A percentile compares a stretch with the other conserved stretches of the same genome.
These are phyloP conservation scores for Cutaneotrichosporon sp. DNA, from an alignment of 1,284 basidiomycete species.

Conservation along the genomic window DNA sequence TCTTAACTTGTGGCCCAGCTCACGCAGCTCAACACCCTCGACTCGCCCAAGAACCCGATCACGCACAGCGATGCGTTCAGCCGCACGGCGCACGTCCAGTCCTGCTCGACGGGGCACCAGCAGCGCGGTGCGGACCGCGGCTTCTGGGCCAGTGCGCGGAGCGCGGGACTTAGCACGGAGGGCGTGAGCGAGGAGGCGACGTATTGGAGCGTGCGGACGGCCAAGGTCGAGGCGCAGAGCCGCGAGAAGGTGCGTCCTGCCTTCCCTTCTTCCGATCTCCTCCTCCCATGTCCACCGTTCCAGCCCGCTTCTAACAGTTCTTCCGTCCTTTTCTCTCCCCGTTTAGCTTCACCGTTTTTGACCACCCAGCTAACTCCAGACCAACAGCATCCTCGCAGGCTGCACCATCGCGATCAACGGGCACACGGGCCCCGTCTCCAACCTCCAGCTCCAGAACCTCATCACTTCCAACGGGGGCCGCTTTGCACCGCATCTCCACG, in stretches of 20 bases:
- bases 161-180: not conserved
- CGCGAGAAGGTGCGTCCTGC: slow-evolving; percentile 35
- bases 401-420: slow-evolving; percentile 53
- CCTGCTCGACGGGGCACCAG: slow-evolving; percentile 49
- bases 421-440: slow-evolving; percentile 50
- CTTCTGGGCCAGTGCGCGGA: slow-evolving; percentile 18
- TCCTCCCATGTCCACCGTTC: not conserved
- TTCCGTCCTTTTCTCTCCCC: not conserved
- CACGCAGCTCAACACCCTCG: slow-evolving; percentile 37
- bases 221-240: slow-evolving; percentile 44
- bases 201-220: slow-evolving; percentile 47
- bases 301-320: not conserved
- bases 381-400: slow-evolving; percentile 20
- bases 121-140: slow-evolving; percentile 45
- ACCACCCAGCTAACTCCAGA: not conserved
- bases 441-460: slow-evolving; percentile 52
- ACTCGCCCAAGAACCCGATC: slow-evolving; percentile 41
- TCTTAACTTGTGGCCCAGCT: no score
- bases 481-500: slow-evolving; percentile 38
- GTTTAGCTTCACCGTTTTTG: not conserved
- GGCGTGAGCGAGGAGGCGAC: slow-evolving; percentile 31
- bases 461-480: slow-evolving; percentile 51
- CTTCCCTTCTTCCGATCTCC: not conserved
- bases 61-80: slow-evolving; percentile 46
- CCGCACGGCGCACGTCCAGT: slow-evolving; percentile 48